phyloP scores from a whole-genome alignment of 1,284 basidiomycete species.

The Ganoderma resinaceum region DNA sequence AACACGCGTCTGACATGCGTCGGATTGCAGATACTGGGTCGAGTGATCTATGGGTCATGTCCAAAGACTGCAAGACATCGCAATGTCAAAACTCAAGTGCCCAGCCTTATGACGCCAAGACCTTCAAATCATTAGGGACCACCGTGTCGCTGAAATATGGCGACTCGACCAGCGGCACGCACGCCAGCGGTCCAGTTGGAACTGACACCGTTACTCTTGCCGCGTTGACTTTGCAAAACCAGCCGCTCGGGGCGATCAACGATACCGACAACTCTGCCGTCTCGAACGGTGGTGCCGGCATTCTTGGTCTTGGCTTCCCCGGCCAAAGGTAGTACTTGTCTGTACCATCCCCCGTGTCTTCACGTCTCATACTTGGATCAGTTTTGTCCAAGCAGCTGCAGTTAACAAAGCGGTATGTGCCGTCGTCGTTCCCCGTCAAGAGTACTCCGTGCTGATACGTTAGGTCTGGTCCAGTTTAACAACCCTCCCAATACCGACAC shows the following conservation, averaged over 20 bases:
- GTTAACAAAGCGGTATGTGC: conserved; percentile 42
- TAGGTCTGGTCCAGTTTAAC: conserved; percentile 34
- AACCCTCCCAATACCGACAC: conserved; percentile 44
- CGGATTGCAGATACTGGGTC: conserved; percentile 41
- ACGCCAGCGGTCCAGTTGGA: conserved; percentile 45
- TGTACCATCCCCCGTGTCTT: too few relatives aligned
- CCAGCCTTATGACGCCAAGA: conserved; percentile 34
- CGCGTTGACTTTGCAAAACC: conserved; percentile 43
- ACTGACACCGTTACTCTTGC: conserved; percentile 45
- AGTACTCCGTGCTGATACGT: not conserved
- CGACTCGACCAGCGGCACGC: conserved; percentile 46
- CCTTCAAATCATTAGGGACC: conserved; percentile 38
- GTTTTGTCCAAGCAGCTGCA: conserved; percentile 48
- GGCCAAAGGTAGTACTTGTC: conserved; percentile 39
- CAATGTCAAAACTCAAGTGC: conserved; percentile 33
- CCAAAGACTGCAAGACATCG: conserved; percentile 33
- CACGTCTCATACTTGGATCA: conserved; percentile 22
- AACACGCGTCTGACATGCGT: conserved; percentile 4
- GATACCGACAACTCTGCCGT: conserved; percentile 46
- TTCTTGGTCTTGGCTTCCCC: conserved; percentile 50
- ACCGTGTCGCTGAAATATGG: conserved; percentile 42
- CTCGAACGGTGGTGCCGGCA: conserved; percentile 45
- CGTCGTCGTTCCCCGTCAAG: not conserved
- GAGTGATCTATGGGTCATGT: conserved; percentile 44
- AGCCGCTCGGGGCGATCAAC: conserved; percentile 45